Conservation (phyloP, 2,329 filamentous ascomycete species). For the Claviceps purpurea region DNA sequence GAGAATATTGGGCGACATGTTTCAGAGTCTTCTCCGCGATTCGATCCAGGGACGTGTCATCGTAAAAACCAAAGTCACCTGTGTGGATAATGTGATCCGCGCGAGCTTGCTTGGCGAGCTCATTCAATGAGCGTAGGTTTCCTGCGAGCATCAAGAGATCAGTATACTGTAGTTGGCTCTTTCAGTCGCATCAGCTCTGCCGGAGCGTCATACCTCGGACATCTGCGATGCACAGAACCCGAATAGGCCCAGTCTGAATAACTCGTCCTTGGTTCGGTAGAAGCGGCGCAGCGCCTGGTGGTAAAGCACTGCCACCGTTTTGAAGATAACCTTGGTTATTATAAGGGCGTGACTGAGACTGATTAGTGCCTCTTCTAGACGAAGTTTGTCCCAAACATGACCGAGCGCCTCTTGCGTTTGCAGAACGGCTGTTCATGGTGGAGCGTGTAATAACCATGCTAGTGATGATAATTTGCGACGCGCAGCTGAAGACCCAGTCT, state of each 20-base stretch:
- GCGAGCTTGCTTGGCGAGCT: constrained; percentile 84
- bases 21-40: constrained; percentile 98
- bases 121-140: constrained; percentile 89
- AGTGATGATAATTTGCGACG: not conserved
- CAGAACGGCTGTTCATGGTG: constrained; percentile 3
- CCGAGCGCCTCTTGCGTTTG: not conserved
- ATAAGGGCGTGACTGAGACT: constrained; percentile 27
- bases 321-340: constrained; percentile 46
- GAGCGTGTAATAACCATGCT: not conserved
- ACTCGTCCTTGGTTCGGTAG: constrained; percentile 55
- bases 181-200: not conserved
- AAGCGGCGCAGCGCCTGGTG: constrained; percentile 48
- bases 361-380: constrained; percentile 12
- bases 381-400: not conserved
- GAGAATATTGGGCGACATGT: constrained; percentile 97
- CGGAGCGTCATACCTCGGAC: constrained; percentile 43
- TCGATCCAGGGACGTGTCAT: constrained; percentile 85
- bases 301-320: constrained; percentile 44
- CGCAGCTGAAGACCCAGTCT: not conserved
- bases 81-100: constrained; percentile 98
- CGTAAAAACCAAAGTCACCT: constrained; percentile 98
- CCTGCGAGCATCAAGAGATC: constrained; percentile 40
- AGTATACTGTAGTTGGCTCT: not conserved
- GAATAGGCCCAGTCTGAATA: constrained; percentile 50
- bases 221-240: constrained; percentile 58